phyloP scores from a whole-genome alignment of 306 rosid genomes.

The Begonia peltatifolia region DNA sequence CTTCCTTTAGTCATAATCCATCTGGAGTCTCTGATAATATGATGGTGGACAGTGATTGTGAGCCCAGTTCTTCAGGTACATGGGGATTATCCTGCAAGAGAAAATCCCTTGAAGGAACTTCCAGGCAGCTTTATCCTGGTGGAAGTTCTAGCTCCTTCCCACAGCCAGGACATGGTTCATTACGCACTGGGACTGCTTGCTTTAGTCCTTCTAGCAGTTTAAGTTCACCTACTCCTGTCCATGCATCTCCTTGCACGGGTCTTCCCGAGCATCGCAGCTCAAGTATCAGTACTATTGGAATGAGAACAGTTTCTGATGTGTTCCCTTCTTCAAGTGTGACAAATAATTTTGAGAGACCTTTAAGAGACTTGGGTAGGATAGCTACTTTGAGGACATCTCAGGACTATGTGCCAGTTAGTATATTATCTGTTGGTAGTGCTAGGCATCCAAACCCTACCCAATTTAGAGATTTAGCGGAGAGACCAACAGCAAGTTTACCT shows the following conservation, averaged over 20 bases:
- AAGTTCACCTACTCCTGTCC: slow-evolving; percentile 29
- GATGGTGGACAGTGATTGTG: slow-evolving; percentile 24
- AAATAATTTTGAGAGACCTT: slow-evolving; percentile 30
- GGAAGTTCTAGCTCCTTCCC: slow-evolving; percentile 48
- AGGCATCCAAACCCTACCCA: slow-evolving; percentile 26
- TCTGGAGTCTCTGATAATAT: slow-evolving; percentile 41
- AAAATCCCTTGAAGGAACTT: slow-evolving; percentile 63
- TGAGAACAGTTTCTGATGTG: slow-evolving; percentile 27
- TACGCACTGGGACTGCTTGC: slow-evolving; percentile 28
- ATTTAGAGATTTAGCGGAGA: slow-evolving; percentile 26
- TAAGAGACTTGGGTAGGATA: slow-evolving; percentile 31
- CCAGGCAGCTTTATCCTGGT: slow-evolving; percentile 40
- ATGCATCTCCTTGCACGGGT: slow-evolving; percentile 22
- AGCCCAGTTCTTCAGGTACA: slow-evolving; percentile 41
- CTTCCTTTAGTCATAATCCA: slow-evolving; percentile 31
- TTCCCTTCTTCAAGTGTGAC: slow-evolving; percentile 34
- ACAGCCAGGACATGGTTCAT: slow-evolving; percentile 33
- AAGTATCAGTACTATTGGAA: slow-evolving; percentile 26
- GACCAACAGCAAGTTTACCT: slow-evolving; percentile 40
- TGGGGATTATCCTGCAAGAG: slow-evolving; percentile 89
- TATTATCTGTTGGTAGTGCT: slow-evolving; percentile 32
- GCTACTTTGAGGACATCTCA: slow-evolving; percentile 24
- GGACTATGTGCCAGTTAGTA: slow-evolving; percentile 40
- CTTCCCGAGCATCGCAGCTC: slow-evolving; percentile 34
- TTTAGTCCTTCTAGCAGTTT: slow-evolving; percentile 35